These are phyloP conservation scores for Cucurbita argyrosperma DNA, from an alignment of 306 rosid genomes.

Conservation along the genomic window DNA sequence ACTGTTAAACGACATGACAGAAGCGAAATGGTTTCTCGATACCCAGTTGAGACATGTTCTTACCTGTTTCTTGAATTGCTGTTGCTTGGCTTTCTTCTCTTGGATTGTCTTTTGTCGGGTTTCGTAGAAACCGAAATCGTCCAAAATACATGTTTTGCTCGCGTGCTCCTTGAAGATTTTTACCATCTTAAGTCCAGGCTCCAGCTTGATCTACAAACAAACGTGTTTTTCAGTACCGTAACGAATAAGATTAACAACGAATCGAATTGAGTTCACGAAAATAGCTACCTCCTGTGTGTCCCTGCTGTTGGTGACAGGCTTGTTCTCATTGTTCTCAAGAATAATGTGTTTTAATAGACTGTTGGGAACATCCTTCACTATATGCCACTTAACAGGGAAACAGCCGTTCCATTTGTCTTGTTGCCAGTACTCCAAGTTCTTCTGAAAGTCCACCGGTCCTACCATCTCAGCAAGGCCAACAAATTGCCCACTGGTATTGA, in stretches of 20 bases:
- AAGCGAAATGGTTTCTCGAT: too few species aligned
- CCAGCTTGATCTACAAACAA: constrained; percentile 46
- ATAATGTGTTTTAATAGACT: constrained; percentile 83
- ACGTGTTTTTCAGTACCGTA: not conserved
- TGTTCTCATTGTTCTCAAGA: constrained; percentile 87
- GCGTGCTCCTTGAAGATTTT: constrained; percentile 68
- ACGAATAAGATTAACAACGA: not conserved
- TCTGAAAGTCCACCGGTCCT: constrained; percentile 87
- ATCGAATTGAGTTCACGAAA: not conserved
- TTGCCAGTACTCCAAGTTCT: constrained; percentile 90
- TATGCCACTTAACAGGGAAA: constrained; percentile 88
- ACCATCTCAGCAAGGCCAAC: constrained; percentile 94
- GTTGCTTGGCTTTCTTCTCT: constrained; percentile 83
- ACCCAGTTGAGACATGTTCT: not conserved
- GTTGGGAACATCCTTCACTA: constrained; percentile 92
- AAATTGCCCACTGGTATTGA: constrained; percentile 93
- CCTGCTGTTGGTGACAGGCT: constrained; percentile 90
- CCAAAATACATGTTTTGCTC: constrained; percentile 80
- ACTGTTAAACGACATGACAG: not conserved
- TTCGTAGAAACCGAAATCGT: constrained; percentile 82
- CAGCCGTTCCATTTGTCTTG: constrained; percentile 99
- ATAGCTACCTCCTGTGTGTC: constrained; percentile 83
- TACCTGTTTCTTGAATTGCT: constrained; percentile 70
- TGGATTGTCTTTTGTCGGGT: constrained; percentile 73
- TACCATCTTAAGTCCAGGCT: constrained; percentile 60